Conservation (phyloP, 257 asterid genomes). For the Capsicum pubescens region DNA sequence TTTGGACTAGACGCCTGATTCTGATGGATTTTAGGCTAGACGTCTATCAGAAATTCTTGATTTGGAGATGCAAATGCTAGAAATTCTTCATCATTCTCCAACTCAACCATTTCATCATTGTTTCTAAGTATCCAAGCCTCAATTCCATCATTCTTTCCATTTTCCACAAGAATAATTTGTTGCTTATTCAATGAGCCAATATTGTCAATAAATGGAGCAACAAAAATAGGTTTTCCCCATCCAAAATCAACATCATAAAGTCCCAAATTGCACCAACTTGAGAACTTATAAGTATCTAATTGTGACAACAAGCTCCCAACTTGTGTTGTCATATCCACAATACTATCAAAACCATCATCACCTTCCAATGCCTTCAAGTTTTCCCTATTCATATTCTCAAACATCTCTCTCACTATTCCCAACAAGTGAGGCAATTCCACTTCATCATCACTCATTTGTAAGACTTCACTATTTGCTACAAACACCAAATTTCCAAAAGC, state of each 20-base stretch:
- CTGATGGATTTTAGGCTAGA: not conserved
- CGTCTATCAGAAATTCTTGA: not conserved
- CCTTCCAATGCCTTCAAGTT: conserved; percentile 7
- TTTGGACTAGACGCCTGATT: no score
- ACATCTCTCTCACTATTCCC: conserved; percentile 1
- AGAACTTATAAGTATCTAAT: conserved; percentile 9
- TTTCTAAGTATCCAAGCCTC: conserved; percentile 8
- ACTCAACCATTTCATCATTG: conserved; percentile 23
- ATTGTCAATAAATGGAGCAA: not conserved
- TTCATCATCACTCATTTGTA: not conserved
- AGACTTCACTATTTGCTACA: not conserved
- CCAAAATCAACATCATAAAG: conserved; percentile 25
- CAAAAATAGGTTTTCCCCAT: conserved; percentile 15
- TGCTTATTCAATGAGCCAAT: not conserved
- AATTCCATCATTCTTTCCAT: not conserved
- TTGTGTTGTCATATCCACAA: not conserved
- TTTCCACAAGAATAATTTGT: conserved; percentile 9
- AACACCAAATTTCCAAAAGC: conserved; percentile 5
- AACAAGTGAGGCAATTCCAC: not conserved
- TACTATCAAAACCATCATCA: not conserved
- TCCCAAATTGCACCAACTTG: conserved; percentile 9
- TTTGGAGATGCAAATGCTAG: not conserved
- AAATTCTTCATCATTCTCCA: conserved; percentile 8
- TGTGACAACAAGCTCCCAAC: not conserved
- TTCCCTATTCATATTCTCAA: conserved; percentile 15